phyloP scores from a whole-genome alignment of 1,139 yeast genomes.

The Blastobotrys persicus region DNA sequence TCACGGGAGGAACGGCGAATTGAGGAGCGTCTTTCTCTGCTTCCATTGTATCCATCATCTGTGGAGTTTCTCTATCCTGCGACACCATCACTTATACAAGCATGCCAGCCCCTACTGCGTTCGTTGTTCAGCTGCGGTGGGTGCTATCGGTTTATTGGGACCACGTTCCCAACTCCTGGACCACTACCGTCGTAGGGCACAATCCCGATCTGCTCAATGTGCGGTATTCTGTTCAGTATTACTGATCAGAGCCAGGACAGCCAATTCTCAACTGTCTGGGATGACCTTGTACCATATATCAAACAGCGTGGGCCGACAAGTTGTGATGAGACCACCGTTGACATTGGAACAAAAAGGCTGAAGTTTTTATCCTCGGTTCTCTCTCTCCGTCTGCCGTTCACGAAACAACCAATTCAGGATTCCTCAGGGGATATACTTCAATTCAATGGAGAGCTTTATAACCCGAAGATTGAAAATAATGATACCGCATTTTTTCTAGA shows the following conservation, averaged over 20 bases:
- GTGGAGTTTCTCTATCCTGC: background rate
- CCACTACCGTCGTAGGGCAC: too few species aligned
- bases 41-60: background rate
- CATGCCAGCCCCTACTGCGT: background rate
- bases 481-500: constrained; percentile 50
- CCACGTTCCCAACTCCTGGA: constrained; percentile 4
- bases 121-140: background rate
- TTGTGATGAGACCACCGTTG: constrained; percentile 1
- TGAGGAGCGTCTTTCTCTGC: background rate
- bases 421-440: constrained; percentile 47
- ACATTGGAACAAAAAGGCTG: background rate
- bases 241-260: background rate
- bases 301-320: constrained; percentile 15
- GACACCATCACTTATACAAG: background rate
- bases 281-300: constrained; percentile 7
- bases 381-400: constrained; percentile 74
- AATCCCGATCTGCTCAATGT: constrained; percentile 19
- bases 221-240: constrained; percentile 29
- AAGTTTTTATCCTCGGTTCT: constrained; percentile 63
- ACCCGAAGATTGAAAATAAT: constrained; percentile 48
- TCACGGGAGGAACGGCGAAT: constrained; percentile 6
- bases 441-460: constrained; percentile 88
- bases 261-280: background rate
- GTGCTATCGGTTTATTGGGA: background rate
- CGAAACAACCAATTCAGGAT: constrained; percentile 58